phyloP scores from a whole-genome alignment of 805 yeast genomes.

The Maudiozyma serrabonitensis region DNA sequence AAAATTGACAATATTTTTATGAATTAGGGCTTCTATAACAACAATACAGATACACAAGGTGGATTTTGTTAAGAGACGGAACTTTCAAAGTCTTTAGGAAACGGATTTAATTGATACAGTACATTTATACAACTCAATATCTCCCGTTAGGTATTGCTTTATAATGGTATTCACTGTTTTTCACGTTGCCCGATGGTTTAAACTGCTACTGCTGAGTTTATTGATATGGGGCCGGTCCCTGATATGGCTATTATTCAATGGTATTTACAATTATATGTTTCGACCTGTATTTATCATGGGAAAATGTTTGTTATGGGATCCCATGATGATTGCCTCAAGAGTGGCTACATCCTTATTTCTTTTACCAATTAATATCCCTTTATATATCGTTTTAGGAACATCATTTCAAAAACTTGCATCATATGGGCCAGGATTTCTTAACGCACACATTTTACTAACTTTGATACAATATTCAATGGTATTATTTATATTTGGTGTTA shows the following conservation, averaged over 20 bases:
- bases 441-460: conserved; percentile 9
- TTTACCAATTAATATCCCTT: conserved; percentile 23
- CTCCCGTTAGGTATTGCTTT: too few species aligned
- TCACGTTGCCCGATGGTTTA: neutral
- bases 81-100: too few species aligned
- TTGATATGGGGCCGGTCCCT: neutral
- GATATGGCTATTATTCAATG: neutral
- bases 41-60: too few species aligned
- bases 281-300: too few species aligned
- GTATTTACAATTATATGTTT: neutral
- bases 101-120: too few species aligned
- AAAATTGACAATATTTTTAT: too few species aligned
- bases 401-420: conserved; percentile 13
- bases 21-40: too few species aligned
- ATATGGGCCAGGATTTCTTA: conserved; percentile 8
- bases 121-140: too few species aligned
- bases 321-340: conserved; percentile 12
- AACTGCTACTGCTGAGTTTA: neutral
- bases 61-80: too few species aligned
- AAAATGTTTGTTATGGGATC: conserved; percentile 2
- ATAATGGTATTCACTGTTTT: neutral
- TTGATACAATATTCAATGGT: conserved; percentile 21
- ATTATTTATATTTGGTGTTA: conserved; percentile 13
- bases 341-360: conserved; percentile 10
- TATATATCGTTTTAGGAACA: conserved; percentile 15